phyloP scores from a whole-genome alignment of 331 rosid genomes.

The Prunus yedoensis region DNA sequence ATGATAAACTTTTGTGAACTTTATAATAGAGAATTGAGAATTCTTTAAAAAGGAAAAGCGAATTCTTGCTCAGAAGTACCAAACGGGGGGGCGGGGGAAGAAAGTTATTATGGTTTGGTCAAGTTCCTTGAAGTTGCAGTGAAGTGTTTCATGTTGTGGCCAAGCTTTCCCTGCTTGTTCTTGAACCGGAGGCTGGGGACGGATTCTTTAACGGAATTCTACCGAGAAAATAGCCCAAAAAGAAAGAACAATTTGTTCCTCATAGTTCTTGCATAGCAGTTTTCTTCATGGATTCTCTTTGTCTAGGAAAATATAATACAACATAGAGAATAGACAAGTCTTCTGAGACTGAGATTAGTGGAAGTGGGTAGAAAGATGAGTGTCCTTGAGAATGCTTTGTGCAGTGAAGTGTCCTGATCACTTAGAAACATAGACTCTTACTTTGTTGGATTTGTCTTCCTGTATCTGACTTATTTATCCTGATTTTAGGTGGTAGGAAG shows the following conservation, averaged over 20 bases:
- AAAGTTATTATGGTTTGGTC: background rate
- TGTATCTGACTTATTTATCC: slow-evolving; percentile 1
- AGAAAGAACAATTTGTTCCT: background rate
- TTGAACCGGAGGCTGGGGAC: no score
- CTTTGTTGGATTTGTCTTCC: background rate
- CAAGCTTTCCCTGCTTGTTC: no score
- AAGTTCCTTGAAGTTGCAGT: background rate
- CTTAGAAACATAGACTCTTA: background rate
- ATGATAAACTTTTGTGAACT: background rate
- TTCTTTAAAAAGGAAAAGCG: background rate
- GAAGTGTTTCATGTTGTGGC: no score
- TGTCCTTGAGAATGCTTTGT: background rate
- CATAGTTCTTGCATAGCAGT: background rate
- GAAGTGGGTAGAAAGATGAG: background rate
- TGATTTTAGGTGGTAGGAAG: slow-evolving; percentile 37
- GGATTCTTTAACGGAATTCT: background rate
- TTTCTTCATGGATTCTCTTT: background rate
- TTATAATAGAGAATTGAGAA: background rate
- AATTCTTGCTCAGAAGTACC: slow-evolving; percentile 7
- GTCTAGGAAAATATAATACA: background rate
- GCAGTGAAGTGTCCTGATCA: background rate
- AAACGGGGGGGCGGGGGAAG: background rate
- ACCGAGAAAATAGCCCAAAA: background rate
- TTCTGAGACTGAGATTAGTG: no score
- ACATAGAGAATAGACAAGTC: no score